Evolutionary conservation across 1,139 yeast species (phyloP).

Genomic region (Eremothecium gossypii): DNA sequence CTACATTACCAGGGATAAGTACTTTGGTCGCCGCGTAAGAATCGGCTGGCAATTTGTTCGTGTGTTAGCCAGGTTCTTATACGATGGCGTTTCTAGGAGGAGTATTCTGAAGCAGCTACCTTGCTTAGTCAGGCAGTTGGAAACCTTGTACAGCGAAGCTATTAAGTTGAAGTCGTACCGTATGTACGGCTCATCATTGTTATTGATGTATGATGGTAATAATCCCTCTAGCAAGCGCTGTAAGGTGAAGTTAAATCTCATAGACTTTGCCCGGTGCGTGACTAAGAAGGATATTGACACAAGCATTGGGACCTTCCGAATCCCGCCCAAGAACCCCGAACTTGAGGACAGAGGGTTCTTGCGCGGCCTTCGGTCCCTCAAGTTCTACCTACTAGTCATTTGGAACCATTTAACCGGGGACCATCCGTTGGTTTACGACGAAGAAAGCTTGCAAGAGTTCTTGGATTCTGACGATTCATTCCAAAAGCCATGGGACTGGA

Average conservation of each 20-base stretch:
- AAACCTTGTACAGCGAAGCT: conserved; percentile 49
- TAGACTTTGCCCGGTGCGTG: conserved; percentile 93
- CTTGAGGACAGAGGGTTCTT: conserved; percentile 75
- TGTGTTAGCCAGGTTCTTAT: conserved; percentile 65
- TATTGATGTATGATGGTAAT: conserved; percentile 78
- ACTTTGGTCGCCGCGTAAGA: conserved; percentile 73
- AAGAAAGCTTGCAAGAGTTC: conserved; percentile 17
- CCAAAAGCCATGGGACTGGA: conserved; percentile 36
- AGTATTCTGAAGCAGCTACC: conserved; percentile 68
- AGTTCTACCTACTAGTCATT: conserved; percentile 48
- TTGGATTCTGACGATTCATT: conserved; percentile 29
- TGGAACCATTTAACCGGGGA: conserved; percentile 41
- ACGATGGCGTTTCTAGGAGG: conserved; percentile 54
- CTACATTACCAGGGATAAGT: conserved; percentile 73
- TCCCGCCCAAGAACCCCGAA: conserved; percentile 62
- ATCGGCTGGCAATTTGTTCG: conserved; percentile 73
- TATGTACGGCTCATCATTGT: conserved; percentile 81
- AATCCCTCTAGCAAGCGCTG: conserved; percentile 19
- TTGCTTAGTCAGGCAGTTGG: conserved; percentile 47
- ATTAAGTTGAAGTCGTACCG: conserved; percentile 63
- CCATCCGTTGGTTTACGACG: conserved; percentile 25
- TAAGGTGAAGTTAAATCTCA: conserved; percentile 53
- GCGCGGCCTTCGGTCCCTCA: conserved; percentile 65
- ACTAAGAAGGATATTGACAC: conserved; percentile 49
- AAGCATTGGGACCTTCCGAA: conserved; percentile 32